These are phyloP conservation scores for Calocybe cyanea DNA, from an alignment of 768 basidiomycete species.

Conservation along the genomic window DNA sequence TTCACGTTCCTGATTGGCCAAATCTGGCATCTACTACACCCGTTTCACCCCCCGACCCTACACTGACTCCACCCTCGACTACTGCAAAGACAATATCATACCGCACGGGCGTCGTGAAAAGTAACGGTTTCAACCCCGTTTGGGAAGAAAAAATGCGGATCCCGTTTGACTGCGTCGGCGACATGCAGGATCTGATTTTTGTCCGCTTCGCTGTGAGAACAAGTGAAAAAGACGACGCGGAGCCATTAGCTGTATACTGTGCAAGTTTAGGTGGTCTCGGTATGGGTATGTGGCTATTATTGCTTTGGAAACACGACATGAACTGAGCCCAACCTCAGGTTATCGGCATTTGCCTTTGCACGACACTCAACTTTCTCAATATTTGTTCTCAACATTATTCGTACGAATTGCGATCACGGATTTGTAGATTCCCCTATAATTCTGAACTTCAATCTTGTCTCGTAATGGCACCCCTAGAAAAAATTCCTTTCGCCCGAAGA, in stretches of 20 bases:
- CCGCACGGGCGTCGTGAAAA: constrained; percentile 69
- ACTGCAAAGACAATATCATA: constrained; percentile 45
- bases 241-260: constrained; percentile 76
- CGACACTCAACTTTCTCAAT: constrained; percentile 84
- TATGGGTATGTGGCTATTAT: constrained; percentile 45
- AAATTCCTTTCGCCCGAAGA: too few relatives aligned
- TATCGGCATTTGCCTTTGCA: constrained; percentile 93
- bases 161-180: constrained; percentile 74
- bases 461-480: too few relatives aligned
- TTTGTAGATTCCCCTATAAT: neutral
- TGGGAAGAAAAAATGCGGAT: constrained; percentile 76
- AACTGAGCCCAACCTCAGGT: constrained; percentile 37
- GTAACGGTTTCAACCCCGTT: constrained; percentile 91
- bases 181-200: constrained; percentile 83
- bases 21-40: constrained; percentile 14
- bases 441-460: too few relatives aligned
- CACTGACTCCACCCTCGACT: constrained; percentile 19
- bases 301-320: neutral
- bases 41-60: neutral
- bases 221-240: constrained; percentile 55
- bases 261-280: constrained; percentile 70
- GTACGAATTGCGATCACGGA: constrained; percentile 57
- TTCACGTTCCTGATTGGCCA: constrained; percentile 80
- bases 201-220: constrained; percentile 76
- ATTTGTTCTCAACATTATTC: constrained; percentile 91